A percentile compares a stretch with the other conserved stretches of the same genome.
phyloP scores from a whole-genome alignment of 768 basidiomycete genomes.

The Steccherinum ochraceum region DNA sequence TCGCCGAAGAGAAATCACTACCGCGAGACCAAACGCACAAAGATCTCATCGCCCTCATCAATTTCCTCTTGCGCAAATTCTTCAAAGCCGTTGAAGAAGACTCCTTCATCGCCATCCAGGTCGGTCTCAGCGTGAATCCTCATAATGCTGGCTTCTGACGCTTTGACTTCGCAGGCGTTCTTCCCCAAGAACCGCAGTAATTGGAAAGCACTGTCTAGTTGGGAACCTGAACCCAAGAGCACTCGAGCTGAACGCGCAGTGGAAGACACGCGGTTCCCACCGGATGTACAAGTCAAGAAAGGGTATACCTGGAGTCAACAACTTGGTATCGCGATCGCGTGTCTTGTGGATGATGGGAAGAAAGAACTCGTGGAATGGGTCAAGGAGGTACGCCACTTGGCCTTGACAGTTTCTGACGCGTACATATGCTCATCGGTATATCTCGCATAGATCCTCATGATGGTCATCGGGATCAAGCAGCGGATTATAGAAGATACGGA shows the following conservation, averaged over 20 bases:
- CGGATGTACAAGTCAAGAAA: constrained; percentile 78
- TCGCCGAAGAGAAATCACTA: constrained; percentile 73
- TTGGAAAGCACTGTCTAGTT: constrained; percentile 83
- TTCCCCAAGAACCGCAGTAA: constrained; percentile 84
- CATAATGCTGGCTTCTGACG: background rate
- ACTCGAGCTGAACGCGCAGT: constrained; percentile 28
- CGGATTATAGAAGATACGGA: constrained; percentile 59
- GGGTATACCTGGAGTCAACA: constrained; percentile 88
- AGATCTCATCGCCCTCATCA: constrained; percentile 80
- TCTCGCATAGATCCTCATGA: constrained; percentile 46
- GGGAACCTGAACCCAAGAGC: constrained; percentile 50
- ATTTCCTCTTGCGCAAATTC: constrained; percentile 84
- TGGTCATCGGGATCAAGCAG: constrained; percentile 54
- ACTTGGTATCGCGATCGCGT: constrained; percentile 77
- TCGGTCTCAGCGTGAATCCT: constrained; percentile 35
- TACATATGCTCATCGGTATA: background rate
- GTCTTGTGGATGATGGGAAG: constrained; percentile 62
- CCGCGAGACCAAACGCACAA: constrained; percentile 75
- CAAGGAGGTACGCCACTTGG: constrained; percentile 73
- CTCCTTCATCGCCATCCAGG: constrained; percentile 85
- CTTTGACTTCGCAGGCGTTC: constrained; percentile 58
- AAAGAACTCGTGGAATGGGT: constrained; percentile 70
- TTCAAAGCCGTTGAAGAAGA: constrained; percentile 88
- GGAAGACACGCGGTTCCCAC: constrained; percentile 41
- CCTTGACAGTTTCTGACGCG: too few relatives aligned